Percentiles rank a stretch among this genome's conserved stretches.
These are phyloP conservation scores for Binderoboletus segoi DNA, from an alignment of 1,284 basidiomycete genomes.

Conservation along the genomic window DNA sequence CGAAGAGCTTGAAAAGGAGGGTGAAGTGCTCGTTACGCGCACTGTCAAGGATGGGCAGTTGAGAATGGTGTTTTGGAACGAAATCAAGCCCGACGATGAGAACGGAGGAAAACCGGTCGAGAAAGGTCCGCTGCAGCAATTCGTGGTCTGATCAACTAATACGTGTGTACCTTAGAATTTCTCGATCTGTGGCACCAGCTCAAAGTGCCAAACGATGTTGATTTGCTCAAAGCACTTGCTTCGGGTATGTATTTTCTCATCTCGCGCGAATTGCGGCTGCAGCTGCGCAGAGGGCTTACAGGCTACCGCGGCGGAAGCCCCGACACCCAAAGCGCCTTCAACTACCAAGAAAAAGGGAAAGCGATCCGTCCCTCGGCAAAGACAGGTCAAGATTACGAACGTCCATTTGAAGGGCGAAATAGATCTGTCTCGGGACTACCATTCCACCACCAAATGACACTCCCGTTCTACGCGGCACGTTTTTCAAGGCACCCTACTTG, in stretches of 20 bases:
- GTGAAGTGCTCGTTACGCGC: slow-evolving; percentile 83
- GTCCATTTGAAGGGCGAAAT: slow-evolving; percentile 83
- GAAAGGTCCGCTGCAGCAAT: slow-evolving; percentile 58
- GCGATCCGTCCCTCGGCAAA: slow-evolving; percentile 71
- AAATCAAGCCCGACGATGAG: slow-evolving; percentile 76
- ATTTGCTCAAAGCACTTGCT: slow-evolving; percentile 74
- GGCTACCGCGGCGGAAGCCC: slow-evolving; percentile 61
- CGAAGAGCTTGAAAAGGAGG: slow-evolving; percentile 85
- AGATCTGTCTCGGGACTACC: slow-evolving; percentile 77
- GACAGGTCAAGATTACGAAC: slow-evolving; percentile 83
- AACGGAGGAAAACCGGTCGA: slow-evolving; percentile 72
- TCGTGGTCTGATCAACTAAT: not conserved
- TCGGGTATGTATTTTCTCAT: slow-evolving; percentile 48
- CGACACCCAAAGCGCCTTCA: slow-evolving; percentile 54
- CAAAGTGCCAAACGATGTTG: slow-evolving; percentile 83
- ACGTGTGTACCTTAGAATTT: slow-evolving; percentile 68
- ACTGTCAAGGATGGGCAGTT: slow-evolving; percentile 83
- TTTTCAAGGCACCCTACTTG: not conserved
- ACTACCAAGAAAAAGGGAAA: slow-evolving; percentile 79
- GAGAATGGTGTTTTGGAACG: slow-evolving; percentile 91
- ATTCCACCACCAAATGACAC: slow-evolving; percentile 33
- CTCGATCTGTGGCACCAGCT: slow-evolving; percentile 83
- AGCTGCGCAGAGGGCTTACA: slow-evolving; percentile 67
- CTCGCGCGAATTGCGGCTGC: slow-evolving; percentile 1
- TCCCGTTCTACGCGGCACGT: not conserved